A percentile compares a stretch with the other conserved stretches of the same genome.
phyloP scores from a whole-genome alignment of 441 rosid genomes.

The Bocquillonia castaneifolia region DNA sequence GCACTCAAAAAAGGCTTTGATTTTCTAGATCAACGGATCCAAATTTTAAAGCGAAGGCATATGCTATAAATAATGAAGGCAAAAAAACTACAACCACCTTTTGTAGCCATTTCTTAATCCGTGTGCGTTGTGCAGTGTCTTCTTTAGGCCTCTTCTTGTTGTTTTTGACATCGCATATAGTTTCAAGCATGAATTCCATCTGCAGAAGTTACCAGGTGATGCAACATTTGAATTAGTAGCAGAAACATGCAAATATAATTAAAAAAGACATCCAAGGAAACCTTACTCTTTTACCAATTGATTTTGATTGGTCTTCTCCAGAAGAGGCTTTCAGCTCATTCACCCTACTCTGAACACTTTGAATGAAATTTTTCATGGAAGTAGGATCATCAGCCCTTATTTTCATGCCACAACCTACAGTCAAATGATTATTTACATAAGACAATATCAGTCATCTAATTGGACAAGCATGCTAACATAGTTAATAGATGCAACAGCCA shows the following conservation, averaged over 20 bases:
- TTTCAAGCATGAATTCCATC: conserved; percentile 97
- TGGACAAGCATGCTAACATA: neutral
- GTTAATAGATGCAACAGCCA: neutral
- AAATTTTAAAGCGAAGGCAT: neutral
- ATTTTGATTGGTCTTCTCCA: conserved; percentile 35
- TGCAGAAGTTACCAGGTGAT: conserved; percentile 26
- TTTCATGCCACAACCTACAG: conserved; percentile 88
- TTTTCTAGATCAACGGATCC: no score
- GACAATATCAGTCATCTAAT: neutral
- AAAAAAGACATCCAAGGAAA: conserved; percentile 1
- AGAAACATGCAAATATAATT: conserved; percentile 5
- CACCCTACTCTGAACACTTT: conserved; percentile 66
- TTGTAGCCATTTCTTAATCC: conserved; percentile 90
- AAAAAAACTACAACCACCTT: conserved; percentile 44
- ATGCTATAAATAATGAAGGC: neutral
- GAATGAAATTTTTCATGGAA: conserved; percentile 74
- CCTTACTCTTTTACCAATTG: conserved; percentile 58
- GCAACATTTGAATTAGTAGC: conserved; percentile 11
- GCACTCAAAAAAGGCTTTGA: no score
- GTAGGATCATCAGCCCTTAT: conserved; percentile 81
- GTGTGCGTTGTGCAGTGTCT: conserved; percentile 54
- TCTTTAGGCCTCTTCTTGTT: conserved; percentile 72
- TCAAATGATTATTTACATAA: conserved; percentile 18
- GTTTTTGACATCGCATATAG: conserved; percentile 80
- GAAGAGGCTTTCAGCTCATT: conserved; percentile 57